Evolutionary conservation across 495 filamentous ascomycete species (phyloP), one percentile per base, ranked within the genome.

Genomic region (Hyaloscypha variabilis): DNA sequence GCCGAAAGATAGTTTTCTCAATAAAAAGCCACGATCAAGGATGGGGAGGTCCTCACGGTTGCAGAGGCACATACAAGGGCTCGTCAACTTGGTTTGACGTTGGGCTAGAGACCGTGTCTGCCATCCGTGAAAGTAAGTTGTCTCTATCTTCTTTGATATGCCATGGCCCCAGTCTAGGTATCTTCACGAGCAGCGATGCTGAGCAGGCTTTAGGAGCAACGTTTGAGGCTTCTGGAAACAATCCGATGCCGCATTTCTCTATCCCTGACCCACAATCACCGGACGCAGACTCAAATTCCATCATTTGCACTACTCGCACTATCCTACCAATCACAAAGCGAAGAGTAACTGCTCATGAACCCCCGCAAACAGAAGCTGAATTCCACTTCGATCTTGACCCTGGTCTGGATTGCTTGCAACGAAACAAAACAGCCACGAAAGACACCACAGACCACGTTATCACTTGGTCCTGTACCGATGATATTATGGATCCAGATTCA

Each of bases 21-120:
- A 83, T 90, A 56, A 72, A 73, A 3, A 87, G 85, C 54, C 81
- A 82, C 54, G 91, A 93, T 67, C 91, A 94, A 70, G 91, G 90
- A 2, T 88, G 79, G 77, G 81, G 81, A 50, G 75, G 78, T 5
- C 68, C 74, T 0, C 25, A 60, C 0, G 21, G 28, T 5, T 24
- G 56, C 1, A 71, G 76, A 6, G 74, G 81, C 49, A 84, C 81
- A n/a, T 91, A 85, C 68, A 62, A 75, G 5, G 75, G 69, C 17
- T 88, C 87, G 0, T 90, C 76, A 72, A 91, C 89, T 0, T 93
- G 90, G 90, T 92, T 92, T 68, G 89, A 91, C 52, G 82, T 78
- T 4, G 87, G 87, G 0, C 65, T 83, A 21, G 83, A 86, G 55
- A 75, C 78, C 17, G 76, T 82, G 24, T 62, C n/a, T 28, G 61